phyloP scores from a whole-genome alignment of 2,329 filamentous ascomycete genomes.

The Lithohypha guttulata region DNA sequence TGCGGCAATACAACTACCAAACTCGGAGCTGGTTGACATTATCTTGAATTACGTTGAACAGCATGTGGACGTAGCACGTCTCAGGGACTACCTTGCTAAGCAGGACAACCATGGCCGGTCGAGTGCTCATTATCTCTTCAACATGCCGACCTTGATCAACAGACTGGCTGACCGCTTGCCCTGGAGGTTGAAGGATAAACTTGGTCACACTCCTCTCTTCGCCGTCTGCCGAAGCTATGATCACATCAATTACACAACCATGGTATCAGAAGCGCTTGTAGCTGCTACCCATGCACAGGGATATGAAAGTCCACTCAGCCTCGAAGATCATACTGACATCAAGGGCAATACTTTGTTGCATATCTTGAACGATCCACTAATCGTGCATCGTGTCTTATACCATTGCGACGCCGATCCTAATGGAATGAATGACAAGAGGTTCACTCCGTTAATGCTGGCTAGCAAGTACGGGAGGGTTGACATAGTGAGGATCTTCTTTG shows the following conservation, averaged over 20 bases:
- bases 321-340: constrained; percentile 83
- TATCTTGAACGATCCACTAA: constrained; percentile 74
- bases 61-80: constrained; percentile 42
- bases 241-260: constrained; percentile 70
- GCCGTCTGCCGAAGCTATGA: constrained; percentile 93
- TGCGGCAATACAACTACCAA: constrained; percentile 77
- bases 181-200: constrained; percentile 87
- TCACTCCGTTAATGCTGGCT: constrained; percentile 93
- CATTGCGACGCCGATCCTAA: constrained; percentile 93
- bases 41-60: constrained; percentile 61
- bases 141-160: constrained; percentile 69
- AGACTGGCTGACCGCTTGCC: constrained; percentile 67
- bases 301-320: constrained; percentile 68
- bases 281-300: constrained; percentile 64
- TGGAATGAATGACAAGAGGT: constrained; percentile 85
- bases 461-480: constrained; percentile 96
- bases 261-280: constrained; percentile 74
- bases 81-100: constrained; percentile 58
- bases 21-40: constrained; percentile 62
- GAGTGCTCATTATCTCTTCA: constrained; percentile 91
- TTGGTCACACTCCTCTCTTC: constrained; percentile 95
- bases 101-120: constrained; percentile 82
- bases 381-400: constrained; percentile 65
- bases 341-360: constrained; percentile 96
- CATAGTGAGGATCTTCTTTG: constrained; percentile 78